Base-by-base conservation (phyloP, 257 asterid genomes). In the Przewalskia tangutica region DNA sequence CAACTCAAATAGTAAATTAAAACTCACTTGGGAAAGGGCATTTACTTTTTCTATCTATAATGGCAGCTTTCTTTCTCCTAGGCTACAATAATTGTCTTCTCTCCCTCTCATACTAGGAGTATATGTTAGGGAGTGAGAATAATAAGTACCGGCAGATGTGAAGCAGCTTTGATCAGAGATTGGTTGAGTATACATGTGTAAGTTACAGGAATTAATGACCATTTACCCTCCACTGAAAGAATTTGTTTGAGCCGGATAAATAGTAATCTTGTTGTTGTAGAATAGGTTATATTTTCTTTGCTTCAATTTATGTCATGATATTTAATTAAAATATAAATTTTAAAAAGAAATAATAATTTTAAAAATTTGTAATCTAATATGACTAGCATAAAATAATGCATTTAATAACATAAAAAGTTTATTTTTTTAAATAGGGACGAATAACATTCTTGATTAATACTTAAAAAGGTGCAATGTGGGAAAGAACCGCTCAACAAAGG, bases 81-180 rank as follows among this genome's bases (percentile, higher is more conserved):
- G 13, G 48, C 75, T 16, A 48, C n/a, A 71, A 46, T 46, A 18
- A 71, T 71, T 71, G 13, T 10, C 51, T 76, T 85, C 82, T 82
- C 86, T 80, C 81, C 82, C 83, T 84, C 83, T 82, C 76, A 6
- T 23, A 10, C 3, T 66, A 27, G 32, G 32, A 27, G 32, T 27
- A 27, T 27, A 27, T 27, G 42, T 68, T n/a, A 51, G 81, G 68
- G 84, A 46, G 50, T 65, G 42, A 38, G 59, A 60, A 10, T 32
- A 36, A 23, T 75, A 66, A 71, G 81, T 78, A 85, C 88, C 82
- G 89, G 84, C 88, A 85, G 80, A 42, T 36, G 51, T 84, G 88
- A 90, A 89, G 88, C 89, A 87, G 91, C 96, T 87, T 88, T 86
- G 89, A 60, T 88, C 92, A 86, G 89, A 85, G 89, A 82, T 85